Evolutionary conservation across 805 yeast species (phyloP).

Genomic region (Lipomyces mesembrius): DNA sequence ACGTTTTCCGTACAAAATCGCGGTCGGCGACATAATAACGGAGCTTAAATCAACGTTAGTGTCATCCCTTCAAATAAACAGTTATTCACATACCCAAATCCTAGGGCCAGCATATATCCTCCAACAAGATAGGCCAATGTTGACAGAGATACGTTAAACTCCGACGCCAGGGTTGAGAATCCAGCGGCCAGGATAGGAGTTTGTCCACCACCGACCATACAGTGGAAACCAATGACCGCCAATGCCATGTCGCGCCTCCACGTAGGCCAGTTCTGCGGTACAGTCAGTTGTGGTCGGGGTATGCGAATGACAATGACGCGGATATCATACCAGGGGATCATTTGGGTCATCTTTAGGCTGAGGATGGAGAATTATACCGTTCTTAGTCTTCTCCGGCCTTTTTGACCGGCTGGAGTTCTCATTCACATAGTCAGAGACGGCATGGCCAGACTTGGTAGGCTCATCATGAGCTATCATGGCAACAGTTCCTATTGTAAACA

Average conservation of each 20-base stretch:
- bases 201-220: constrained; percentile 66
- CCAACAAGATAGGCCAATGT: constrained; percentile 61
- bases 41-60: constrained; percentile 38
- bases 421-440: constrained; percentile 19
- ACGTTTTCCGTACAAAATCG: constrained; percentile 63
- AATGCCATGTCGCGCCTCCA: constrained; percentile 63
- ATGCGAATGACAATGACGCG: background rate
- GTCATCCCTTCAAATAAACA: background rate
- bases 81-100: constrained; percentile 49
- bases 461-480: constrained; percentile 22
- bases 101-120: constrained; percentile 61
- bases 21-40: constrained; percentile 60
- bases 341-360: constrained; percentile 68
- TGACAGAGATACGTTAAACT: constrained; percentile 52
- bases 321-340: constrained; percentile 53
- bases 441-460: background rate
- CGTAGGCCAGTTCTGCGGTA: constrained; percentile 57
- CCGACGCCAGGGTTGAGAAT: constrained; percentile 49
- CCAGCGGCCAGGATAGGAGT: constrained; percentile 66
- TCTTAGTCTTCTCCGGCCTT: constrained; percentile 51
- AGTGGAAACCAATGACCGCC: constrained; percentile 58
- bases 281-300: background rate
- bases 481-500: constrained; percentile 26
- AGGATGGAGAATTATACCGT: constrained; percentile 60
- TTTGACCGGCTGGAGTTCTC: constrained; percentile 34